Percentiles rank a stretch among this genome's conserved stretches.
Conservation (phyloP, 208 protist genomes). For the Leptomonas seymouri region DNA sequence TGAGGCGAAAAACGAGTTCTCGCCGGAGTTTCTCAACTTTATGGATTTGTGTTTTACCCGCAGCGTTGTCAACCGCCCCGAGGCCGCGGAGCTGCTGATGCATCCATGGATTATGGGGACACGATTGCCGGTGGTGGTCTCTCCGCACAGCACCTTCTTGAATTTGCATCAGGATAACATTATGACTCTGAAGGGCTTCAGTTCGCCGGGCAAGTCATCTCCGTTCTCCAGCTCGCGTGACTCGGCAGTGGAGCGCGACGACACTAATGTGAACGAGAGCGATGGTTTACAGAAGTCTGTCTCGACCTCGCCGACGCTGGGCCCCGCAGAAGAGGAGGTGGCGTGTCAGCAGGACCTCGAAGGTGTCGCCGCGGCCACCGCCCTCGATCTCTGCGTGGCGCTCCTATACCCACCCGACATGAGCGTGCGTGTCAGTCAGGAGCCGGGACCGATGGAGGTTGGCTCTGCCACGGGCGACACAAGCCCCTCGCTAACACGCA, state of each 20-base stretch:
- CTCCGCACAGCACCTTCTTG: constrained; percentile 16
- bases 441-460: constrained; percentile 12
- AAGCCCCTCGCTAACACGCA: constrained; percentile 35
- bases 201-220: constrained; percentile 31
- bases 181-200: constrained; percentile 8
- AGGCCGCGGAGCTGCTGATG: constrained; percentile 72
- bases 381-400: constrained; percentile 63
- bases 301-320: constrained; percentile 22
- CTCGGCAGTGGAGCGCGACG: constrained; percentile 35
- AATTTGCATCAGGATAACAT: constrained; percentile 32
- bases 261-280: constrained; percentile 35
- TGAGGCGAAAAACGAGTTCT: constrained; percentile 63
- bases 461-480: constrained; percentile 31
- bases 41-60: constrained; percentile 88
- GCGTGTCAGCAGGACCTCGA: constrained; percentile 80
- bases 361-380: constrained; percentile 67
- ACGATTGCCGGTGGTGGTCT: constrained; percentile 18
- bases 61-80: constrained; percentile 60
- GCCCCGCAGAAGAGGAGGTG: constrained; percentile 53
- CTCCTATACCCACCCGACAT: constrained; percentile 54
- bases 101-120: constrained; percentile 85
- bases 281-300: constrained; percentile 32
- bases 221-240: constrained; percentile 42
- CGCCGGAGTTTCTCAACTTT: constrained; percentile 81
- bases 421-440: constrained; percentile 4